Conservation (phyloP, 257 asterid genomes). For the Solanum sejunctum region DNA sequence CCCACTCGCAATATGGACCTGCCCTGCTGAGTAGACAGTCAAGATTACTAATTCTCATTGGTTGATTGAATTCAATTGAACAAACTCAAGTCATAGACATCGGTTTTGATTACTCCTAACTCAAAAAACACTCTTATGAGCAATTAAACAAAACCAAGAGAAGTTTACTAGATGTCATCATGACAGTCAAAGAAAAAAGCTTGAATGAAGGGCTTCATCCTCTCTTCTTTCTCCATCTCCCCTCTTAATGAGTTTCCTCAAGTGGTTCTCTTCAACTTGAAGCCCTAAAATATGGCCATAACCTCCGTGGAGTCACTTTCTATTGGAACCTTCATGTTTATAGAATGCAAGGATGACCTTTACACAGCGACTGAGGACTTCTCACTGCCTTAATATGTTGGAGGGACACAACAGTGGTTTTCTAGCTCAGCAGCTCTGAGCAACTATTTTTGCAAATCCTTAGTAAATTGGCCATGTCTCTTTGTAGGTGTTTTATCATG, state of each 20-base stretch:
- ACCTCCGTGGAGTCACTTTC: neutral
- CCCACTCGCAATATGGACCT: neutral
- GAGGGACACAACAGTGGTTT: neutral
- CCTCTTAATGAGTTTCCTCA: neutral
- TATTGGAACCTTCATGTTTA: neutral
- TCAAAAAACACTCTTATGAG: neutral
- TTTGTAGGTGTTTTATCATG: neutral
- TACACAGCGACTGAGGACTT: neutral
- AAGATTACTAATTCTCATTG: neutral
- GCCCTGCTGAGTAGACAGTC: neutral
- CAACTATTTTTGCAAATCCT: neutral
- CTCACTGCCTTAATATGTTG: neutral
- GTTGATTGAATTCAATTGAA: neutral
- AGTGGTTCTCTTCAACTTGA: neutral
- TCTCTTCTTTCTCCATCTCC: neutral
- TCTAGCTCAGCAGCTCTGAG: neutral
- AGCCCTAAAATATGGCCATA: neutral
- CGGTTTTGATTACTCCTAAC: neutral
- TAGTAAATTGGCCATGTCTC: neutral
- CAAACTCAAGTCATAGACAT: neutral
- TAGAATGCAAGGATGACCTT: neutral
- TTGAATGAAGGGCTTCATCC: neutral
- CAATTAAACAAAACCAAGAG: neutral
- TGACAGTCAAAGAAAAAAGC: neutral
- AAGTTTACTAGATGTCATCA: neutral